Base-by-base conservation (phyloP, 176 grass and related monocot species). In the Cenchrus purpureus region DNA sequence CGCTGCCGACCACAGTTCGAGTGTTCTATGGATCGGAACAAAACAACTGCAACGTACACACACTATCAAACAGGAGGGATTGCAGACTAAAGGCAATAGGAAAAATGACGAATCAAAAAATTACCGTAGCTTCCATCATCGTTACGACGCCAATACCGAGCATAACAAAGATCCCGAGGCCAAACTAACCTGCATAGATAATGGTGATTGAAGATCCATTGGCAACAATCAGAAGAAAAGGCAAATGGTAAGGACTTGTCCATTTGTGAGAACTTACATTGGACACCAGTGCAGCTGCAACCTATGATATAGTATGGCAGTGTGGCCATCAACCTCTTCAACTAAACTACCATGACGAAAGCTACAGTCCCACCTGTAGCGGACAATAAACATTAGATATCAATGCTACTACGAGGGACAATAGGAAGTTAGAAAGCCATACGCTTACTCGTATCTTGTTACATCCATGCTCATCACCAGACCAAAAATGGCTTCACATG, bases 91-190 rank as follows among this genome's bases (percentile, higher is more conserved):
- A 63, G 28, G 14, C n/a, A n/a, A 52, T 40, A 25, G 17, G n/a
- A 59, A 79, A 80, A 74, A 32, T 62, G 43, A 20, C 1, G 1
- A 71, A 78, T 61, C 42, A 79, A 64, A 29, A 64, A 78, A 81
- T 90, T 74, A 98, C 97, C 93, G n/a, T 95, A 98, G 69, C 97
- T 98, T 89, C 97, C 97, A 86, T 98, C 97, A 76, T 98, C 93
- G 71, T 98, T 98, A 65, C 93, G 90, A 29, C 97, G 88, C 97
- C 97, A 98, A 57, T 98, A 98, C n/a, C 97, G 93, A 66, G 94
- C 89, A 25, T 98, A 98, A 59, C 97, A 98, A 83, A 98, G 93
- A 88, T 98, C 97, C 11, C 93, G 94, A 80, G 93, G 91, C 97
- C 97, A 98, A 4, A 95, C 88, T 73, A 98, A 78, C 91, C 93